Percentiles rank a stretch among this genome's conserved stretches.
Conservation (phyloP, 108 stramenopile genomes). For the Cyclotella choctawhatcheeana region DNA sequence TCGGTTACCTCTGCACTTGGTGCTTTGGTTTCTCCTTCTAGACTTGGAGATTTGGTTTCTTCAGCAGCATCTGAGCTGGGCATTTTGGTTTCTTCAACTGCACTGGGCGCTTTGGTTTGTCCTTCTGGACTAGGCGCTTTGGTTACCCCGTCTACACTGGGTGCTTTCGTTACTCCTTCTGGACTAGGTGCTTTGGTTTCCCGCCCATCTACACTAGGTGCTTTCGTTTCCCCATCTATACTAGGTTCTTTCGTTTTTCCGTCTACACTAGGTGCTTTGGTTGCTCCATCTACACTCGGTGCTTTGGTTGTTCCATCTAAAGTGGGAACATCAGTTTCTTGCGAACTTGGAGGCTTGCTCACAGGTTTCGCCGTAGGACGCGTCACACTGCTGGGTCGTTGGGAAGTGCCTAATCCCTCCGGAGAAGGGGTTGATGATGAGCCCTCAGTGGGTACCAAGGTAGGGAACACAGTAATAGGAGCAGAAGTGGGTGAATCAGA, state of each 20-base stretch:
- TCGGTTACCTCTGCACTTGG: slow-evolving; percentile 5
- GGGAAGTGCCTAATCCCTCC: not conserved
- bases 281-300: not conserved
- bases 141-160: not conserved
- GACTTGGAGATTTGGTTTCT: not conserved
- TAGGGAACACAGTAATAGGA: not conserved
- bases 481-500: not conserved
- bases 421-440: not conserved
- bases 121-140: too few species aligned
- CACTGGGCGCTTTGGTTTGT: not conserved
- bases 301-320: not conserved
- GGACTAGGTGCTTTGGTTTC: too few species aligned
- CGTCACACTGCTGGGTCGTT: not conserved
- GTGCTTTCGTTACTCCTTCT: not conserved
- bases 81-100: not conserved
- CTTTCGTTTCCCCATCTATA: not conserved
- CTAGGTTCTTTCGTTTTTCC: not conserved
- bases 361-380: not conserved
- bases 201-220: slow-evolving; percentile 4
- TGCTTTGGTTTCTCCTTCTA: not conserved
- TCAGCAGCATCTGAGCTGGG: not conserved
- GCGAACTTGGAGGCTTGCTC: not conserved
- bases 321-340: not conserved
- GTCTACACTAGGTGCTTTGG: not conserved
- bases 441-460: not conserved